A percentile compares a stretch with the other conserved stretches of the same genome.
phyloP scores from a whole-genome alignment of 768 basidiomycete genomes.

The Suillus fuscotomentosus region DNA sequence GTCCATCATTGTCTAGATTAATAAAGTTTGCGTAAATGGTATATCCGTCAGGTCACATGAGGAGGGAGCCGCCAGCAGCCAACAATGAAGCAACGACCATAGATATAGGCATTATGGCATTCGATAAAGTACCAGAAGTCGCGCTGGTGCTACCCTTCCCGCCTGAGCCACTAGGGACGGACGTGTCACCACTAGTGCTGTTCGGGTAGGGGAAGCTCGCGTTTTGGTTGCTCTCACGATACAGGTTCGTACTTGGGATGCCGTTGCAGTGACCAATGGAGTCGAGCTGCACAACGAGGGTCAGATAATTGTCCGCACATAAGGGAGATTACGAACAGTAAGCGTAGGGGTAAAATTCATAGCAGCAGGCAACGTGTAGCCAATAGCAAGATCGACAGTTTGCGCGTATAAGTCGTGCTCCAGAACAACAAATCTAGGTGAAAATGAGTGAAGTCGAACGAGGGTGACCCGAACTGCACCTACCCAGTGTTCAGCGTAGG shows the following conservation, averaged over 20 bases:
- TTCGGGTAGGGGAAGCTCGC: conserved; percentile 56
- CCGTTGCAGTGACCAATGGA: conserved; percentile 78
- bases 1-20: conserved; percentile 23
- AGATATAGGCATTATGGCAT: conserved; percentile 13
- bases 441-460: conserved; percentile 1
- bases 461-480: conserved; percentile 11
- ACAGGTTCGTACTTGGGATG: conserved; percentile 64
- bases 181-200: conserved; percentile 20
- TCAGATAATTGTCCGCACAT: neutral
- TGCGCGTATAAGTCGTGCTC: conserved; percentile 84
- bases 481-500: conserved; percentile 60
- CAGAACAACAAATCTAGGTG: conserved; percentile 76
- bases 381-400: conserved; percentile 87
- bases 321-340: conserved; percentile 40
- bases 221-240: conserved; percentile 82
- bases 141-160: conserved; percentile 4
- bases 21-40: conserved; percentile 11
- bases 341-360: conserved; percentile 63
- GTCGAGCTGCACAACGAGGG: conserved; percentile 44
- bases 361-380: conserved; percentile 81
- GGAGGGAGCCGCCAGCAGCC: conserved; percentile 10
- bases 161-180: conserved; percentile 13
- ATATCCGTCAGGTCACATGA: conserved; percentile 17
- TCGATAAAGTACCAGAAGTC: conserved; percentile 13
- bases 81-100: conserved; percentile 13